Base-by-base conservation (phyloP, 257 asterid species). In the Lavandula angustifolia region DNA sequence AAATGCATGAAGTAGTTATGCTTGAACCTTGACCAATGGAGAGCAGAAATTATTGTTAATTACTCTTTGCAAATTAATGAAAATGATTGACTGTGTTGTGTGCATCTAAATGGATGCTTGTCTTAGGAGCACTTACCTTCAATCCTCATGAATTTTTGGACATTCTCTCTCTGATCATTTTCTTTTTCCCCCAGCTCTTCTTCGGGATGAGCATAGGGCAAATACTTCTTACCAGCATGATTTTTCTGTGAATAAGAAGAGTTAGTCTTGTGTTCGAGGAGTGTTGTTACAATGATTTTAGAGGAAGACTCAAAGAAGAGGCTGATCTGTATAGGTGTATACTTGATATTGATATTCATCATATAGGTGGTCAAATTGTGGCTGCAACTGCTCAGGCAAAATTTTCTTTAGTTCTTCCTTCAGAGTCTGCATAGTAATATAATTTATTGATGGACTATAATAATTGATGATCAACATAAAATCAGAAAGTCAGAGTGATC, bases 61-160 rank as follows among this genome's bases (percentile, higher is more conserved):
- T 22, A 22, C 27, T 22, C 27, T 22, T 22, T 0, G 27, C 27
- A 22, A 22, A 22, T 22, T 22, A 22, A 22, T 22, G 1, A 22
- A 22, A 22, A 22, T 22, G 2, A 22, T 22, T 22, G 27, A 22
- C 27, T 22, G 27, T 22, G 27, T 22, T 22, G 27, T 22, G 1
- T 22, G 27, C 27, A 22, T 34, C 5, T 4, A 34, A 9, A 70
- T 47, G 31, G 43, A 54, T 71, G 56, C 59, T 51, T 66, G 40
- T 64, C 32, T 22, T 22, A 22, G 27, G 27, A 22, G 27, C 27
- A 9, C 78, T 72, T 79, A 87, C 96, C 96, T 87, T 89, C 96
- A 56, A 89, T 87, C 75, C 75, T 82, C 94, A 87, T 85, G 80
- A 89, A 89, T 60, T 87, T 85, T 37, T 83, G 89, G 47, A 89